Evolutionary conservation across 1,139 yeast genomes (phyloP), one percentile per base, ranked within the genome.

Genomic region (Debaryomyces nepalensis): DNA sequence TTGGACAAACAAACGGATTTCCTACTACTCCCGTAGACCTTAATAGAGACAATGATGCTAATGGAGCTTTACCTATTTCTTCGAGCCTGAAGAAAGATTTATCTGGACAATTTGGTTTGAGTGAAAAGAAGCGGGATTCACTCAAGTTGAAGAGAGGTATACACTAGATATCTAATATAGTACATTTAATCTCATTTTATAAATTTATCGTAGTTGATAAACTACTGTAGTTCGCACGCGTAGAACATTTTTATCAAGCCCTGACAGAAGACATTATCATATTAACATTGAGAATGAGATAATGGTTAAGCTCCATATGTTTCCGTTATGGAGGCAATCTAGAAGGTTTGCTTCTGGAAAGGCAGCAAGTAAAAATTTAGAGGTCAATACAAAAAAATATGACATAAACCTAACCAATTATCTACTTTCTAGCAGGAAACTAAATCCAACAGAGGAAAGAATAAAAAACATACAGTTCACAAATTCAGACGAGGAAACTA

Each of bases 61-160:
- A 33, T 33, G 39, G 48, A 3, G 41, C 40, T 16, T 30, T 47
- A 11, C 35, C 39, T 22, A 37, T 29, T 23, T 40, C 45, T 24
- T 26, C 31, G 5, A 41, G 47, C 36, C 39, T 22, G 45, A 55
- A 23, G 43, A 48, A 45, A 45, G 58, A 58, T 10, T 51, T 68
- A 38, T 69, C 70, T 9, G 46, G 58, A 15, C 66, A 64, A 42
- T 58, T 63, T 38, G 67, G 68, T 39, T 59, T 73, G 44, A 70
- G 75, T 53, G 78, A 73, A 45, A 73, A 72, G 58, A 73, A 73
- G 59, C 61, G 79, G 46, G 79, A 73, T 43, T 69, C 76, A 19
- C 64, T 73, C 48, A 73, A 73, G 51, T 57, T 73, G 60, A 73
- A 73, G 51, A 63, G 79, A 57, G 79, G 79, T 26, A 73, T 73